phyloP scores from a whole-genome alignment of 768 basidiomycete genomes.

The Termitomyces sp. region DNA sequence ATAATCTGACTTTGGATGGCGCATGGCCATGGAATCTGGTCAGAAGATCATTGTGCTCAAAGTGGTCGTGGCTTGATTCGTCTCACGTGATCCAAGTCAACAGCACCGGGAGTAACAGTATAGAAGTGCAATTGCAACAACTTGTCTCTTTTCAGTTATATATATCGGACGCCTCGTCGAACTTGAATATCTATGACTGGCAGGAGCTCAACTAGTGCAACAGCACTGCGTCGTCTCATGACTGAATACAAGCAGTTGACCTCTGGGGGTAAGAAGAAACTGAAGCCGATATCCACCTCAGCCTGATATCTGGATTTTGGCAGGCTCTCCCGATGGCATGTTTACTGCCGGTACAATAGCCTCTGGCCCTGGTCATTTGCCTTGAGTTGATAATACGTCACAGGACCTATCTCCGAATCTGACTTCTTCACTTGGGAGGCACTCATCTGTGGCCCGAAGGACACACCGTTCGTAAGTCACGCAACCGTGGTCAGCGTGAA shows the following conservation, averaged over 20 bases:
- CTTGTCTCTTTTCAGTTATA: too few relatives aligned
- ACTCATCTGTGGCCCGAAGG: slow-evolving; percentile 88
- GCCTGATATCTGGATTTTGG: slow-evolving; percentile 8
- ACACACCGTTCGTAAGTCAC: slow-evolving; percentile 81
- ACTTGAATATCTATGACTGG: slow-evolving; percentile 36
- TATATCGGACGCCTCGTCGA: not conserved
- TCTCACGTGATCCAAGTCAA: too few relatives aligned
- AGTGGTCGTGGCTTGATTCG: too few relatives aligned
- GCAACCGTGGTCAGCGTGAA: not conserved
- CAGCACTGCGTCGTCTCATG: slow-evolving; percentile 84
- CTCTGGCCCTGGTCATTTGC: not conserved
- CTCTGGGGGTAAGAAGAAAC: slow-evolving; percentile 52
- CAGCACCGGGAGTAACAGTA: too few relatives aligned
- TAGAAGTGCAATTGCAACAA: too few relatives aligned
- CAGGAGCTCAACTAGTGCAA: slow-evolving; percentile 51
- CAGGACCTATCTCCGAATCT: slow-evolving; percentile 85
- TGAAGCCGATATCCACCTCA: slow-evolving; percentile 1
- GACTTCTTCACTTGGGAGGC: slow-evolving; percentile 98
- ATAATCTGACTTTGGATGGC: not conserved
- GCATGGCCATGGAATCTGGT: too few relatives aligned
- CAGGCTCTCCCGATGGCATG: slow-evolving; percentile 91
- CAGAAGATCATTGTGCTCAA: too few relatives aligned
- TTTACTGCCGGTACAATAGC: slow-evolving; percentile 73
- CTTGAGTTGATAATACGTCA: slow-evolving; percentile 2
- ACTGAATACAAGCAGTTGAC: slow-evolving; percentile 89